Base-by-base conservation (phyloP, 176 grass and related monocot genomes). In the Triticum dicoccoides region DNA sequence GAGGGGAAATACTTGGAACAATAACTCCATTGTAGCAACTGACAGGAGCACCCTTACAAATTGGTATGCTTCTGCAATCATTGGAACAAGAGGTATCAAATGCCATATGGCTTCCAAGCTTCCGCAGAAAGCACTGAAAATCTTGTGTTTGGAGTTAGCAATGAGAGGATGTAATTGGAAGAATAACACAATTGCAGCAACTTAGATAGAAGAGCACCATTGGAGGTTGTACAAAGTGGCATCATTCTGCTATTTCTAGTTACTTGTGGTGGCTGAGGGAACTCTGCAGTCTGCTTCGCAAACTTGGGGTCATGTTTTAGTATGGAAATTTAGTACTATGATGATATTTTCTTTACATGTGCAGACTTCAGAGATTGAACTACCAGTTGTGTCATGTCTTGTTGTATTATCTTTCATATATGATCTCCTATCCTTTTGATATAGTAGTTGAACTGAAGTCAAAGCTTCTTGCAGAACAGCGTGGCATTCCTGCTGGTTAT, bases 381-480 rank as follows among this genome's bases (percentile, higher is more conserved):
- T 29, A 37, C 24, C 15, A 10, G 67, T 52, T 15, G 44, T 72
- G 41, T 77, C 65, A 20, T 76, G 39, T 77, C 35, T 81, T 75
- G 47, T 79, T 82, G 30, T 62, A 9, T 82, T 52, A 18, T 81
- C 61, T 54, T 66, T 61, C 77, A 32, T 85, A 34, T 84, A 59
- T 41, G 8, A 64, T 84, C 73, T 44, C 24, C 8, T 82, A 64
- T 71, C 49, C 74, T 82, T 82, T 76, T 13, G 27, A 35, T 34
- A 32, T 85, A 78, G 32, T 70, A 27, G 52, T 85, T 87, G 61
- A 80, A 51, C 39, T 85, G 44, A 88, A 81, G 76, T 45, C 85
- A 72, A 79, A 89, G 78, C 69, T 92, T 91, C 61, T 79, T 90
- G 83, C 87, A 88, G 87, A 94, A 89, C 85, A 91, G 56, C 77